Base-by-base conservation (phyloP, 148 eudicot genomes). In the Cornus florida region DNA sequence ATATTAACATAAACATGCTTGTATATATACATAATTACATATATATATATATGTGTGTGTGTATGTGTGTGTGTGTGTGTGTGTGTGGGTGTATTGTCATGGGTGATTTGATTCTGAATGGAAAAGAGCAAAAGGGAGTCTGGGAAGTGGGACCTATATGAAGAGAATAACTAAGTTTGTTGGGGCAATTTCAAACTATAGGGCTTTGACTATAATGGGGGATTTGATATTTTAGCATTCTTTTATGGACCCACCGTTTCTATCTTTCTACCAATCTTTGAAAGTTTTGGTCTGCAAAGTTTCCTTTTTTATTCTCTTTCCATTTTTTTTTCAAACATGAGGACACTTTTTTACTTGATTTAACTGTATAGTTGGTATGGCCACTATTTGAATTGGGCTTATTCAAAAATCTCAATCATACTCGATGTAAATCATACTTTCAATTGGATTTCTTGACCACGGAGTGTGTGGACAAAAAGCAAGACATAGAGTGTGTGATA, bases 391-490 rank as follows among this genome's bases (percentile, higher is more conserved):
- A 53, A 75, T 60, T 5, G 57, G 65, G 31, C 69, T 62, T 62
- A 75, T 64, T 75, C 33, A 62, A 39, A 66, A 10, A 23, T 33
- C 56, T 75, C 53, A 62, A 41, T 75, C 78, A 75, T 75, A 62
- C 57, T 64, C 70, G 7, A 35, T 38, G 57, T 75, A 56, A 56
- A 69, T 38, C 78, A 74, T 74, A 68, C 19, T 5, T 35, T 59
- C 67, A n/a, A 74, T 60, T 59, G 23, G 20, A 74, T 31, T 56
- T 74, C 32, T 74, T 60, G 77, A 74, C 20, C 20, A 32, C 28
- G 8, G 43, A 57, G 1, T 43, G 10, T 43, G 8, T 31, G 8
- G 7, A 10, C 28, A 33, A 3, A 31, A 23, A 46, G 56, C 14
- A 53, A 23, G 5, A 72, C 8, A 43, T 35, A 4, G 38, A 35